Evolutionary conservation across 176 grass and related monocot species (phyloP), one percentile per base, ranked within the genome.

Genomic region (Metroxylon sagu): DNA sequence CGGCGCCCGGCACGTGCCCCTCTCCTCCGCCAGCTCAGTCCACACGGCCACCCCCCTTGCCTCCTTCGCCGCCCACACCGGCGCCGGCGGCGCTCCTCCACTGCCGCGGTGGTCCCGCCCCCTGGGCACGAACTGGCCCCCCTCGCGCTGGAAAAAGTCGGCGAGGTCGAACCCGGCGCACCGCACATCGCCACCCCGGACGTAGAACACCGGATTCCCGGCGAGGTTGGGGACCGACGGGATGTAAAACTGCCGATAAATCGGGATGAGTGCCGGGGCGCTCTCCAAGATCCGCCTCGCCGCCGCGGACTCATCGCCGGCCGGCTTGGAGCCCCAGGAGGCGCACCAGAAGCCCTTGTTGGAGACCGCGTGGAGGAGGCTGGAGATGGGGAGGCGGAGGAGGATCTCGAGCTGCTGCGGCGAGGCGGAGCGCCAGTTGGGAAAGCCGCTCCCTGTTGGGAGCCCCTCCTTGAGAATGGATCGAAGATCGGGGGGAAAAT

Each of bases 171-270:
- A 6, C 49, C 26, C 70, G 0, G 26, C 49, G 28, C 7, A 25
- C 50, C 59, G 57, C 8, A 72, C 70, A 2, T 72, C 28, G 12
- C 58, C 16, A 5, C 18, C 18, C 5, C 49, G 50, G 4, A 72
- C 59, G 18, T 61, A 62, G 27, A 62, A 72, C 49, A 72, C 70
- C 4, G 70, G 70, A 59, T 72, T 72, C 50, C 59, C 70, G 3
- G 58, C 14, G 26, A 62, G 28, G 10, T 2, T 15, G 12, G 70
- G 70, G 5, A 18, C 2, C 8, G 59, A 2, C 14, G 70, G 50
- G n/a, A 72, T 4, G 70, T 72, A 72, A 27, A 35, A 72, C 50
- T 54, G 17, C 2, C 70, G 50, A 26, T 72, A 62, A 26, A 72
- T 50, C 14, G 70, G 70, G 57, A 72, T 58, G 27, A 72, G 70